These are phyloP conservation scores for Erysimum cheiri DNA, from an alignment of 441 rosid species.

Conservation along the genomic window DNA sequence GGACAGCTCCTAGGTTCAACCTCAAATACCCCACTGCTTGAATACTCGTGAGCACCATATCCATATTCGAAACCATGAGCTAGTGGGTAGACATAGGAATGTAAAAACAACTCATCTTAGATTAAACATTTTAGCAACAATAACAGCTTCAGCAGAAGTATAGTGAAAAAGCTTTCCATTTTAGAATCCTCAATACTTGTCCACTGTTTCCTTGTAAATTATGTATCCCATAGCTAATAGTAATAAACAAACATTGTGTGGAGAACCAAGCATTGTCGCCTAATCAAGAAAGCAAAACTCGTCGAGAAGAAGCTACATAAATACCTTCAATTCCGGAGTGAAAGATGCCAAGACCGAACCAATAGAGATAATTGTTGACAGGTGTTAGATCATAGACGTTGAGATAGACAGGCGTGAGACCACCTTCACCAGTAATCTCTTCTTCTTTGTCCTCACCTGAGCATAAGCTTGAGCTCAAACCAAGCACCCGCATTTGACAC, in stretches of 20 bases:
- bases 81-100: constrained; percentile 31
- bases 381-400: constrained; percentile 95
- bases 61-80: constrained; percentile 94
- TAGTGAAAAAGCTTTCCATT: neutral
- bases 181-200: neutral
- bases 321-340: constrained; percentile 95
- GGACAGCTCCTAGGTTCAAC: constrained; percentile 98
- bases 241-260: neutral
- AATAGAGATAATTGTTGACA: constrained; percentile 76
- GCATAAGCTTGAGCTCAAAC: constrained; percentile 43
- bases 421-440: constrained; percentile 28
- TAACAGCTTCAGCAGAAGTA: neutral
- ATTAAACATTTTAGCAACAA: constrained; percentile 4
- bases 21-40: constrained; percentile 91
- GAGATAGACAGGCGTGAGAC: constrained; percentile 54
- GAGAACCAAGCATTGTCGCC: neutral
- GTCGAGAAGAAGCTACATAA: constrained; percentile 11
- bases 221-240: neutral
- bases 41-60: constrained; percentile 92
- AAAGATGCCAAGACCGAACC: constrained; percentile 94
- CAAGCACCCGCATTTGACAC: constrained; percentile 46
- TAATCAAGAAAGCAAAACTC: constrained; percentile 2
- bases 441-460: constrained; percentile 35
- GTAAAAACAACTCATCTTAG: constrained; percentile 10
- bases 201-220: neutral